Base-by-base conservation (phyloP, 495 filamentous ascomycete genomes). In the Hypoxylon perforatum region DNA sequence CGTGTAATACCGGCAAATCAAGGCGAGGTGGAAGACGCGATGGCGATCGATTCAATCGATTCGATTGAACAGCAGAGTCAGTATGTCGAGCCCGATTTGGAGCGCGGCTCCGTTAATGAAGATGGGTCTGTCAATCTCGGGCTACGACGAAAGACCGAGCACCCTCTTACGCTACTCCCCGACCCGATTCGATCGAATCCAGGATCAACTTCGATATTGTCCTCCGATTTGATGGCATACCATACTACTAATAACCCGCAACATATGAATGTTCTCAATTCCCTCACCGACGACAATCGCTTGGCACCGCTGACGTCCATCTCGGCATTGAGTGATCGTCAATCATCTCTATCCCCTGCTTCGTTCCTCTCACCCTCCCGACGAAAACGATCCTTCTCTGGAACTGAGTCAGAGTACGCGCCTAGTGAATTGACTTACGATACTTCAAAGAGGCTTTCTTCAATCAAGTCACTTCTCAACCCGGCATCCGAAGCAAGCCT, bases 1-100 rank as follows among this genome's bases (percentile, higher is more conserved):
- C 90, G 95, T 17, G 93, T 99, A 14, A 92, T 99, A 41, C 94
- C 95, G 17, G 93, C 91, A 15, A 77, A 85, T 44, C 85, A 89
- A 63, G 89, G 70, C 35, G 65, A 51, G n/a, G 65, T 64, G 8
- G 80, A 80, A 57, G 77, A 77, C 51, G 79, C 76, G 3, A 70
- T 73, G 35, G 67, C 81, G 35, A 73, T 73, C 21, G 78, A 82
- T 45, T 81, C 81, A 30, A 73, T 73, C 21, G 78, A 82, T 45
- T 81, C 79, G 15, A 77, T 80, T 2, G 76, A 80, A 18, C 80
- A 79, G 21, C 78, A 77, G 15, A 72, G 75, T 10, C 78, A 77
- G 10, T 74, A 75, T 45, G 58, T 76, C 12, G 77, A 79, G 41
- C 33, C 70, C 15, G 73, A 76, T 12, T 69, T 73, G 57, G 78